Conservation (phyloP, 768 basidiomycete species). For the Trametopsis cervina region DNA sequence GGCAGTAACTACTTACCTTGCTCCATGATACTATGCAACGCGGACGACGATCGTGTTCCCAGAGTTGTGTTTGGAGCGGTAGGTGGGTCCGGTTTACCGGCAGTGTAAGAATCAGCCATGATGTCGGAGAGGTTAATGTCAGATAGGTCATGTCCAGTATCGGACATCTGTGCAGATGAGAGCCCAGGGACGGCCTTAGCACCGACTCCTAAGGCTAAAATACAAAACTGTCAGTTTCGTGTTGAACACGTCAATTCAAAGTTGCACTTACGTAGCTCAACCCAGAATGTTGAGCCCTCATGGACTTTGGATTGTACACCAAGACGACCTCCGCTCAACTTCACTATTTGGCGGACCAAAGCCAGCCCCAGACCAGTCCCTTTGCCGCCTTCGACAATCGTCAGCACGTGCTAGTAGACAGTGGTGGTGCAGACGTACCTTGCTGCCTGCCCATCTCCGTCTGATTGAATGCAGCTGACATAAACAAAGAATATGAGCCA, state of each 20-base stretch:
- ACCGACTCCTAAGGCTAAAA: constrained; percentile 52
- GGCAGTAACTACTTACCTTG: constrained; percentile 42
- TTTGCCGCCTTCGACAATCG: constrained; percentile 38
- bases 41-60: constrained; percentile 30
- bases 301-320: constrained; percentile 38
- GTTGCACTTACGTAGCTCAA: constrained; percentile 44
- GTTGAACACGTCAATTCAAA: not conserved
- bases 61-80: not conserved
- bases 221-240: not conserved
- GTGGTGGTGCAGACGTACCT: constrained; percentile 27
- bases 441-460: constrained; percentile 67
- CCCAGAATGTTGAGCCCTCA: constrained; percentile 84
- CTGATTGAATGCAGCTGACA: constrained; percentile 65
- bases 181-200: constrained; percentile 33
- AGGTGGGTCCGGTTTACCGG: not conserved
- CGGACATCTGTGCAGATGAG: not conserved
- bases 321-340: constrained; percentile 40
- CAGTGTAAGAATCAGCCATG: not conserved
- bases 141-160: not conserved
- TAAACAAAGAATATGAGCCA: not conserved
- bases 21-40: constrained; percentile 63
- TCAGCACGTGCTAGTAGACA: too few relatives aligned
- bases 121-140: not conserved
- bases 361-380: constrained; percentile 50
- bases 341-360: constrained; percentile 46